Evolutionary conservation across 202 grass and related monocot species (phyloP), one percentile per base, ranked within the genome.

Genomic region (Saccharum hybrid): DNA sequence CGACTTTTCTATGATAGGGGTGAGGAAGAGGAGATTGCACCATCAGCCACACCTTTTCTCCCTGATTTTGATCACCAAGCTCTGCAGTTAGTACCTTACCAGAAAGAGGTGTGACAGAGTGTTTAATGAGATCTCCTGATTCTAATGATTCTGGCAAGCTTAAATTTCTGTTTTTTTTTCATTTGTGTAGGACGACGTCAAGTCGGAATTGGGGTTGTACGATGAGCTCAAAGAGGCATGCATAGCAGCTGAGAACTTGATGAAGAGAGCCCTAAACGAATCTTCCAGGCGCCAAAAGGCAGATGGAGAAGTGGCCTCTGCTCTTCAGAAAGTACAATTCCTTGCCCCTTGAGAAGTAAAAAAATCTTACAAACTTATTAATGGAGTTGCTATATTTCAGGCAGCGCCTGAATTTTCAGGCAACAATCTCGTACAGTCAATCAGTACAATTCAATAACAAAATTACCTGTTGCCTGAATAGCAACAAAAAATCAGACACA

Each of bases 201-300:
- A 68, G 61, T 46, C 57, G 36, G 86, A 92, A 43, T 12, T 43
- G 30, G 42, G 76, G 41, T 61, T 93, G 31, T 82, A 89, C 76
- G 81, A 78, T 40, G 93, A 87, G 64, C 79, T 97, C 9, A 73
- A 89, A 7, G 82, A 97, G 84, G 92, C 94, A 16, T 79, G 89
- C 79, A 40, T 37, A 74, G 88, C 88, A 78, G 90, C 88, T 52
- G 86, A 92, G 72, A 83, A 82, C 72, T 79, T 92, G 60, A 89
- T 92, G 74, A 89, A 75, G 36, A 91, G 88, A 89, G 92, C 88
- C 75, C 63, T 89, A 72, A 72, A 51, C 6, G 92, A 97, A 72
- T 84, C 51, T 33, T 78, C 54, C 66, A 91, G 74, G 86, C 86
- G 86, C 38, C 79, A 81, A 60, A 94, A 84, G 73, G 83, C 88